Evolutionary conservation across 192 early-diverging fungal genomes (phyloP).

Genomic region (Linnemannia schmuckeri): DNA sequence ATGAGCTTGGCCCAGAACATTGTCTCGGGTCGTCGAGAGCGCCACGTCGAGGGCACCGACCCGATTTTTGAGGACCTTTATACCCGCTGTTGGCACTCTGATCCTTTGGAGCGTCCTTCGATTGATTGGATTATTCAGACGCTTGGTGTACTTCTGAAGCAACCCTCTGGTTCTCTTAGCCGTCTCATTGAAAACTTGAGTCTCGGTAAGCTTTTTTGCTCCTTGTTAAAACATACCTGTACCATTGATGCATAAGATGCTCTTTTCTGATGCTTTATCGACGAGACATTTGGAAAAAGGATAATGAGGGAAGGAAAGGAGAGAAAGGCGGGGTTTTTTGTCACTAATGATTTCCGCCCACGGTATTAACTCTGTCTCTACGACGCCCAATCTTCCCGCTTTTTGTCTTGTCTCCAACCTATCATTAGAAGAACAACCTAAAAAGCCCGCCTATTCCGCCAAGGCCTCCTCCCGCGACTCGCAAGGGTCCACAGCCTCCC

Average conservation of each 20-base stretch:
- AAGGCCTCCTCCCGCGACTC: constrained; percentile 52
- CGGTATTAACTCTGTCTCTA: constrained; percentile 10
- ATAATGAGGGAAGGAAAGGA: background rate
- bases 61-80: constrained; percentile 53
- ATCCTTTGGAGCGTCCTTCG: constrained; percentile 46
- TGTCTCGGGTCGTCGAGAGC: constrained; percentile 40
- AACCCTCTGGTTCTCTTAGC: constrained; percentile 29
- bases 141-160: constrained; percentile 37
- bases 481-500: constrained; percentile 29
- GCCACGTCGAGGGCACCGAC: constrained; percentile 37
- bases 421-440: constrained; percentile 37
- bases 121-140: constrained; percentile 51
- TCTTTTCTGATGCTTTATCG: background rate
- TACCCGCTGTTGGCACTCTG: constrained; percentile 47
- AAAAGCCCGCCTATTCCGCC: constrained; percentile 53
- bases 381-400: background rate
- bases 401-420: background rate
- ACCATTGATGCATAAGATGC: too few species aligned
- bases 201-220: constrained; percentile 27
- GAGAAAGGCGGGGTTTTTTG: background rate
- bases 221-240: too few species aligned
- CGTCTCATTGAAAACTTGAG: constrained; percentile 45
- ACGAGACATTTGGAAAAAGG: background rate
- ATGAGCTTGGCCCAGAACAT: constrained; percentile 45
- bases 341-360: background rate